Percentiles rank a stretch among this genome's conserved stretches.
These are phyloP conservation scores for Colletotrichum melonis DNA, from an alignment of 2,329 filamentous ascomycete species.

Conservation along the genomic window DNA sequence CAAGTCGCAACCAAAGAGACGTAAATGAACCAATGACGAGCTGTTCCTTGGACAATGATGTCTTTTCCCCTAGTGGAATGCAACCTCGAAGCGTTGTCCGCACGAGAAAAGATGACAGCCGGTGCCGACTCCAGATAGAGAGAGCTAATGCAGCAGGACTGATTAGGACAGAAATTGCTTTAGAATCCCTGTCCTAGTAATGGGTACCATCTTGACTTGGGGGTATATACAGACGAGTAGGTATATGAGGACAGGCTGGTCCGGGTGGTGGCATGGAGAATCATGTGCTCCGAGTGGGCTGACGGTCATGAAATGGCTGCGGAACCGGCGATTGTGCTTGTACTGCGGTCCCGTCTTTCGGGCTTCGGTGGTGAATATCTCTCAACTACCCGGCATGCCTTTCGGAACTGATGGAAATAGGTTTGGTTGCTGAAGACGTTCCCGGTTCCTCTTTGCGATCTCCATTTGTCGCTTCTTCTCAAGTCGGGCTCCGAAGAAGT, in stretches of 20 bases:
- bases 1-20: background rate
- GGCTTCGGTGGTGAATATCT: background rate
- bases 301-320: background rate
- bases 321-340: background rate
- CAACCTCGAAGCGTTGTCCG: conserved; percentile 2
- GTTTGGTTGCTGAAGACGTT: conserved; percentile 80
- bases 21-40: conserved; percentile 13
- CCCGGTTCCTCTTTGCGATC: conserved; percentile 81
- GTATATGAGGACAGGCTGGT: background rate
- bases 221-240: background rate
- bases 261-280: background rate
- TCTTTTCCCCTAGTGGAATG: background rate
- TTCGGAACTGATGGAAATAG: conserved; percentile 89
- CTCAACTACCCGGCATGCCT: conserved; percentile 55
- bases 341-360: background rate
- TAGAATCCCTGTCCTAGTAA: background rate
- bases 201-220: background rate
- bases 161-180: background rate
- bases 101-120: conserved; percentile 3
- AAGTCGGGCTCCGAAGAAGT: conserved; percentile 88
- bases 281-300: background rate
- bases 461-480: conserved; percentile 84
- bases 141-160: conserved; percentile 22
- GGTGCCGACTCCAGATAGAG: background rate
- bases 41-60: background rate